Evolutionary conservation across 495 filamentous ascomycete species (phyloP), one percentile per base, ranked within the genome.

Genomic region (Halenospora varia): DNA sequence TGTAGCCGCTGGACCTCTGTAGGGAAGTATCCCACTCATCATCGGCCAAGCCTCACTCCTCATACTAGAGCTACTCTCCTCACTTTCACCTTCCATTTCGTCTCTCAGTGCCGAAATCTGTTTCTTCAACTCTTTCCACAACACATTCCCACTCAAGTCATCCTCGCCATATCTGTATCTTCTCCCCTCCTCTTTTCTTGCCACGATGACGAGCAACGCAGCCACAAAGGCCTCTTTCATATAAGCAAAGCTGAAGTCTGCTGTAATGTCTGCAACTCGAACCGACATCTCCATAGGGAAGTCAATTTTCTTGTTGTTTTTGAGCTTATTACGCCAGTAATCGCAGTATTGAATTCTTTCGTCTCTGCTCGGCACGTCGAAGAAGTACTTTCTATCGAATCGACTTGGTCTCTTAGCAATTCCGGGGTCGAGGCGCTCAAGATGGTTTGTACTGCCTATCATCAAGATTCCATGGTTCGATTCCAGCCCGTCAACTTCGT

Each of bases 401-500:
- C 85, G 68, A 40, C 78, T 80, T 19, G 85, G 85, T 20, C 85
- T 76, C 66, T 83, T 84, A 55, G 82, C 77, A 46, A 88, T 79
- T 26, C 83, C 85, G 0, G 83, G 78, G 55, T 88, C 85, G 3
- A 86, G 67, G 2, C 68, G 68, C 1, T 82, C 82, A 3, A 84
- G 62, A 60, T 87, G 76, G 61, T 88, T 88, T 11, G 85, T 87
- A 54, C 72, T 82, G 6, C 80, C 84, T 26, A 88, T 69, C 69
- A 87, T 85, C 59, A 87, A 73, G 55, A 88, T 83, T 35, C 84
- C 84, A 63, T 87, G 79, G 60, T 88, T 88, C 58, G 72, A 76
- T 59, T 82, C 83, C 19, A 89, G 70, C 0, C 87, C 86, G 59
- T 89, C 86, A 2, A 88, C 77, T 60, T 89, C 83, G 62, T 89